These are phyloP conservation scores for Pyrrhoderma lamaoense DNA, from an alignment of 1,284 basidiomycete species.

Conservation along the genomic window DNA sequence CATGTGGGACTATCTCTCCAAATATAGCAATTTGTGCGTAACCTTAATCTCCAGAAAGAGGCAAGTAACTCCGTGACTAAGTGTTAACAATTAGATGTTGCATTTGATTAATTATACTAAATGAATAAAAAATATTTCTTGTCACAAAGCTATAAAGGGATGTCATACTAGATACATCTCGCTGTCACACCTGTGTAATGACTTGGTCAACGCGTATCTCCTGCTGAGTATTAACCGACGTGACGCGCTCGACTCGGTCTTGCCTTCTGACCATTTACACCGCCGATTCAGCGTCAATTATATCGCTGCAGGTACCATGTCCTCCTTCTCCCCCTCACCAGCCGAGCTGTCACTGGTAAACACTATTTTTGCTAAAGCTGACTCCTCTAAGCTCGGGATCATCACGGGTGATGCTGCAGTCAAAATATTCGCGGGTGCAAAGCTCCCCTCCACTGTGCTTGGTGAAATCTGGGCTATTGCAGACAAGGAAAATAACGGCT, in stretches of 20 bases:
- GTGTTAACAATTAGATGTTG: no score
- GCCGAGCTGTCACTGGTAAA: slow-evolving; percentile 61
- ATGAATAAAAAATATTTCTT: no score
- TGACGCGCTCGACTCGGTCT: not conserved
- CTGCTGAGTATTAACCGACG: no score
- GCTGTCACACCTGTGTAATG: no score
- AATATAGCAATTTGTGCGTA: not conserved
- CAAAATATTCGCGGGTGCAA: slow-evolving; percentile 72
- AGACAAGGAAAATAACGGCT: slow-evolving; percentile 90
- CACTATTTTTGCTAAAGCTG: slow-evolving; percentile 61
- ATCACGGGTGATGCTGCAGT: slow-evolving; percentile 83
- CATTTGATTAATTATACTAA: no score
- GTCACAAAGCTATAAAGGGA: no score
- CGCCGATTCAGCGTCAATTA: no score
- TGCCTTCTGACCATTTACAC: not conserved
- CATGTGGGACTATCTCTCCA: not conserved
- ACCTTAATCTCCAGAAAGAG: no score
- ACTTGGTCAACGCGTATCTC: no score
- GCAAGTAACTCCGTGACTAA: no score
- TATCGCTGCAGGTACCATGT: slow-evolving; percentile 35
- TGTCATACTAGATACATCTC: no score
- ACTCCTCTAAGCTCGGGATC: slow-evolving; percentile 72
- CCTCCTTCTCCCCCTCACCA: slow-evolving; percentile 58
- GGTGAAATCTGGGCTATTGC: slow-evolving; percentile 93
- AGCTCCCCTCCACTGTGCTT: slow-evolving; percentile 68